Conservation (phyloP, 2,329 filamentous ascomycete genomes). For the Fusarium marasasianum region DNA sequence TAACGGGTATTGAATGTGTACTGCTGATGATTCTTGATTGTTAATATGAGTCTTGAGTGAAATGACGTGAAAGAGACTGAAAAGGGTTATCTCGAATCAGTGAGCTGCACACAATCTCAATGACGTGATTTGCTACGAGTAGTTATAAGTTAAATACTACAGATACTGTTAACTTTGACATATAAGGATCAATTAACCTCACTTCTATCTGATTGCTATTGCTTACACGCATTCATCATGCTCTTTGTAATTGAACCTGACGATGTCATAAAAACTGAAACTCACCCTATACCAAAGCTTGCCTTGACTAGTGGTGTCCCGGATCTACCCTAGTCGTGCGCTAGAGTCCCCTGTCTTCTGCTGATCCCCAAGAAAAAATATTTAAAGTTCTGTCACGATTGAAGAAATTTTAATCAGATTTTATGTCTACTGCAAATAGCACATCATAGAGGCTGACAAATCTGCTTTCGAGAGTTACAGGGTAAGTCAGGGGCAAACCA, state of each 20-base stretch:
- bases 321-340: background rate
- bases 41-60: too few relatives aligned
- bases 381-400: background rate
- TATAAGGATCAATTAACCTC: too few relatives aligned
- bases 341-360: background rate
- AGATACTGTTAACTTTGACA: too few relatives aligned
- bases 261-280: fast-evolving
- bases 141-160: too few relatives aligned
- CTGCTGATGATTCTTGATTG: too few relatives aligned
- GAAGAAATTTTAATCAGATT: background rate
- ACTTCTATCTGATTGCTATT: too few relatives aligned
- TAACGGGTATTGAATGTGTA: fast-evolving
- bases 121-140: fast-evolving
- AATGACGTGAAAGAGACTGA: fast-evolving
- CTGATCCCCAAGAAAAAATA: background rate
- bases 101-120: too few relatives aligned
- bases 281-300: background rate
- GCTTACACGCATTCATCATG: too few relatives aligned
- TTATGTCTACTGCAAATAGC: fast-evolving
- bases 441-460: background rate
- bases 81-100: fast-evolving
- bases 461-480: background rate
- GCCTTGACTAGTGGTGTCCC: background rate
- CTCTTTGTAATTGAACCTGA: background rate
- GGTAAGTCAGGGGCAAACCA: background rate